These are phyloP conservation scores for Coelastrella sp. DNA, from an alignment of 139 green algal species.

Conservation along the genomic window DNA sequence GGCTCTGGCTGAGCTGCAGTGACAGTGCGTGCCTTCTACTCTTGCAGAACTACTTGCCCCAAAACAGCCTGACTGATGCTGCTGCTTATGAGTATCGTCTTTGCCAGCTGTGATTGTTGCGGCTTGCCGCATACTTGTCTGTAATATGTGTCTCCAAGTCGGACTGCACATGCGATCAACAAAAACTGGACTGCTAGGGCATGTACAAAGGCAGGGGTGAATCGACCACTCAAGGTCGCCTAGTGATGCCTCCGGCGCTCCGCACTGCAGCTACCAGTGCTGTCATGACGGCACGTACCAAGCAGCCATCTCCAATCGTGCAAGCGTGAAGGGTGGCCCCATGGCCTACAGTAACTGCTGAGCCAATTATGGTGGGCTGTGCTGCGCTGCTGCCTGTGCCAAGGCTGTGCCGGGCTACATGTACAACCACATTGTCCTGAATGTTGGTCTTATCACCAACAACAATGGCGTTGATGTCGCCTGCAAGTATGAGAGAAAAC, in stretches of 20 bases:
- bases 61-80: no score
- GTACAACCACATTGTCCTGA: conserved; percentile 90
- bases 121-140: no score
- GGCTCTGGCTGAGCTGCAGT: neutral
- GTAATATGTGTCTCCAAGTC: no score
- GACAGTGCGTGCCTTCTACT: neutral
- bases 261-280: neutral
- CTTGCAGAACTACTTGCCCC: no score
- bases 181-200: no score
- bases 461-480: conserved; percentile 92
- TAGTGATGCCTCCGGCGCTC: no score
- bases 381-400: conserved; percentile 24
- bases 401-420: conserved; percentile 84
- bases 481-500: conserved; percentile 49
- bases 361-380: conserved; percentile 82
- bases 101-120: no score
- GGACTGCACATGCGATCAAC: no score
- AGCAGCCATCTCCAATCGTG: conserved; percentile 84
- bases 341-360: conserved; percentile 77
- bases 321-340: conserved; percentile 87
- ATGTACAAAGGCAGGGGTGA: no score
- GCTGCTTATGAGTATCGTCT: no score
- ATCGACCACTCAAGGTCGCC: no score
- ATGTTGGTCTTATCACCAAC: conserved; percentile 91
- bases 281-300: conserved; percentile 62